These are phyloP conservation scores for Fraxinus paxiana DNA, from an alignment of 305 asterid species.

Conservation along the genomic window DNA sequence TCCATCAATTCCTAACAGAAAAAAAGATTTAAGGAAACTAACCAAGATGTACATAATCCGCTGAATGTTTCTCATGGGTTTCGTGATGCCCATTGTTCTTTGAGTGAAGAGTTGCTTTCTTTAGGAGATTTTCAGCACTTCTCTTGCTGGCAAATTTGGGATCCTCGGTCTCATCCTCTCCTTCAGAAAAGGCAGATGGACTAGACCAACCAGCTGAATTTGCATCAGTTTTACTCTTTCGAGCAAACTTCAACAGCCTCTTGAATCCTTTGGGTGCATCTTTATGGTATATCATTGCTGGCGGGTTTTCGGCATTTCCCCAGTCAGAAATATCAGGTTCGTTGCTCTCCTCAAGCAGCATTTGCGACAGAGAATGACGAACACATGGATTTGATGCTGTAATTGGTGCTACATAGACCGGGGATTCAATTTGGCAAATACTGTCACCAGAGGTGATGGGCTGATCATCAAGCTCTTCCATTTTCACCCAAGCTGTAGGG, in stretches of 20 bases:
- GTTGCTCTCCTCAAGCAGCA: conserved; percentile 88
- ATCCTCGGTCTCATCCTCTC: conserved; percentile 86
- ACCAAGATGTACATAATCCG: conserved; percentile 49
- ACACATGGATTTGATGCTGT: conserved; percentile 67
- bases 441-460: conserved; percentile 32
- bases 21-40: conserved; percentile 4
- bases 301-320: conserved; percentile 96
- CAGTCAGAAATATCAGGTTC: conserved; percentile 77
- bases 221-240: conserved; percentile 75
- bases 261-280: conserved; percentile 92
- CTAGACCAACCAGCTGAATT: conserved; percentile 73
- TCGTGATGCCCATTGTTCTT: conserved; percentile 49
- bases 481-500: conserved; percentile 88
- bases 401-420: conserved; percentile 39
- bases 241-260: conserved; percentile 88
- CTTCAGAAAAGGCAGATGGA: conserved; percentile 81
- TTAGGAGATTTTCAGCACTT: conserved; percentile 63
- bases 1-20: neutral
- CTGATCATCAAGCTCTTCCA: conserved; percentile 63
- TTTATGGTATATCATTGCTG: conserved; percentile 62
- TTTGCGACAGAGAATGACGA: conserved; percentile 93
- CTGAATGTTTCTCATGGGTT: conserved; percentile 26
- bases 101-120: conserved; percentile 72
- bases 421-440: conserved; percentile 39
- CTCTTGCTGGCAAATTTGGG: conserved; percentile 49